Percentiles rank a stretch among this genome's conserved stretches.
Conservation (phyloP, 2,329 filamentous ascomycete genomes). For the Arthroderma sp. region DNA sequence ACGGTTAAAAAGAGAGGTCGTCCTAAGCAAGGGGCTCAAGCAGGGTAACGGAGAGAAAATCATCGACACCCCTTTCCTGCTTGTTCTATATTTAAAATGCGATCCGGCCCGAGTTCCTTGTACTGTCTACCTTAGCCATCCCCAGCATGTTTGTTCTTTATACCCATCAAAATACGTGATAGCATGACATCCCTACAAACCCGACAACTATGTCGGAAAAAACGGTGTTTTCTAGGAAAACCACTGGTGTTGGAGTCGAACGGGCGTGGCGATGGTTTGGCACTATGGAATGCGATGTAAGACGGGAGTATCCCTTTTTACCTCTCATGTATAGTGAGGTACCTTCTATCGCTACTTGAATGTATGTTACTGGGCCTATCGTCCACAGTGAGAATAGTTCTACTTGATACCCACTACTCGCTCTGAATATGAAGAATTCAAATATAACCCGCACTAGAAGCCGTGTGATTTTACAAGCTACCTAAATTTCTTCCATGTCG, state of each 20-base stretch:
- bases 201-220: not conserved
- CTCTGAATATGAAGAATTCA: not conserved
- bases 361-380: too few relatives aligned
- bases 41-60: not conserved
- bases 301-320: too few relatives aligned
- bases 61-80: not conserved
- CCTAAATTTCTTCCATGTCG: constrained; percentile 45
- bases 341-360: not conserved
- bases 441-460: not conserved
- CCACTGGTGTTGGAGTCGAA: not conserved
- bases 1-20: constrained; percentile 10
- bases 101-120: not conserved
- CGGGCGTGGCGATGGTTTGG: not conserved
- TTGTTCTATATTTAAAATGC: not conserved
- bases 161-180: not conserved
- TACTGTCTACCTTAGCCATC: not conserved
- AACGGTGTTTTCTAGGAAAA: not conserved
- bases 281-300: not conserved
- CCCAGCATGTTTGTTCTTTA: not conserved
- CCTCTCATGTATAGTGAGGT: not conserved
- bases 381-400: not conserved
- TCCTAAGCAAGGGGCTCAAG: constrained; percentile 8
- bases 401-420: not conserved
- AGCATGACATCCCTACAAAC: not conserved
- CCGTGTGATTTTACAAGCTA: too few relatives aligned